Base-by-base conservation (phyloP, 148 eudicot species). In the Salicornia ramosissima region DNA sequence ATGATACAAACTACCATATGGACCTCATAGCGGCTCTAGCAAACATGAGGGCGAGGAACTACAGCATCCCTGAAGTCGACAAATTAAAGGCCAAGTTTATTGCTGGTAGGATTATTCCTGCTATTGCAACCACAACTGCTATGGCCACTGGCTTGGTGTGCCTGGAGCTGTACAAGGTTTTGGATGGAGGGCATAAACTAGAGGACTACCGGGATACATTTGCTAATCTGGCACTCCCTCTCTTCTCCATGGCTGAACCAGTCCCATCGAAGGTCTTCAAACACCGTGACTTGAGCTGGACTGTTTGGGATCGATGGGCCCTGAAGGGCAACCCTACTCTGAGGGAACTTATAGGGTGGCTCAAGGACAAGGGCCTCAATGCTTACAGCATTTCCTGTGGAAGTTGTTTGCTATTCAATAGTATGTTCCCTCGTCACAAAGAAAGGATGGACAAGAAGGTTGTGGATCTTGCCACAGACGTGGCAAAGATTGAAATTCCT, bases 111-210 rank as follows among this genome's bases (percentile, higher is more conserved):
- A 92, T 92, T 14, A 86, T 92, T 55, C 97, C 96, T 24, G 97
- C 96, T n/a, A 90, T 92, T 54, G 97, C 96, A 60, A 92, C 97
- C 22, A 65, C 94, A 45, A 92, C 94, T 10, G 91, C 96, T 14
- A 79, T 88, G 89, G 97, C 96, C 28, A 88, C 97, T 9, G 97
- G 97, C 40, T 75, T 92, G 16, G 97, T 92, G n/a, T 92, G 96
- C 80, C 85, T 92, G 39, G 96, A 92, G 86, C 86, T 92, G 4
- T 90, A 92, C 82, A 92, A 92, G 83, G 94, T 85, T 70, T 65
- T 92, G 14, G 84, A 78, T 47, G 90, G 87, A 34, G 67, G 64
- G 18, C 97, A 88, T 85, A 88, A 81, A 64, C 54, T 86, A 55
- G 97, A 90, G 79, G 97, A 92, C 69, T 92, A 87, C 74, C 83